A percentile compares a stretch with the other conserved stretches of the same genome.
These are phyloP conservation scores for Dichotomocladium elegans DNA, from an alignment of 371 early-diverging fungal species.

Conservation along the genomic window DNA sequence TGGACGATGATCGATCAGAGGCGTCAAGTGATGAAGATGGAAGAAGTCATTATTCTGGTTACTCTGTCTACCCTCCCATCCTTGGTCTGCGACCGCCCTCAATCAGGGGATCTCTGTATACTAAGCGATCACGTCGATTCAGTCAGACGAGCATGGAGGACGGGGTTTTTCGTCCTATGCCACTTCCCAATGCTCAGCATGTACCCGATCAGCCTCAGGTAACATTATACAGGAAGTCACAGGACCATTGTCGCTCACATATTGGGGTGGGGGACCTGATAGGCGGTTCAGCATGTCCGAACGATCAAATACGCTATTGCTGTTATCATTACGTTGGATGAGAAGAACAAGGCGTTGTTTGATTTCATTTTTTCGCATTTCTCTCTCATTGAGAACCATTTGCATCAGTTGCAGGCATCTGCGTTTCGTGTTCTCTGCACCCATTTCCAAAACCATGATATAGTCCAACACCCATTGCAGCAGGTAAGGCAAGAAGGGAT, in stretches of 20 bases:
- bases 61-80: slow-evolving; percentile 27
- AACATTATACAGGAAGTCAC: not conserved
- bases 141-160: slow-evolving; percentile 67
- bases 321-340: slow-evolving; percentile 52
- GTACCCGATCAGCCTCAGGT: no score
- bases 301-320: slow-evolving; percentile 61
- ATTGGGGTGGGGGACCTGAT: no score
- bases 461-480: not conserved
- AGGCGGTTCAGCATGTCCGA: slow-evolving; percentile 32
- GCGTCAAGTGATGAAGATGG: slow-evolving; percentile 44
- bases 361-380: slow-evolving; percentile 68
- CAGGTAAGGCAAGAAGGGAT: slow-evolving; percentile 5
- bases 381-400: slow-evolving; percentile 56
- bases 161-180: slow-evolving; percentile 59
- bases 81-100: slow-evolving; percentile 26
- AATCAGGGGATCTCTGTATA: slow-evolving; percentile 34
- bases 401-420: slow-evolving; percentile 57
- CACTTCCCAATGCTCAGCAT: slow-evolving; percentile 37
- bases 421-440: slow-evolving; percentile 46
- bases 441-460: slow-evolving; percentile 24
- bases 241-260: no score
- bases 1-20: slow-evolving; percentile 32
- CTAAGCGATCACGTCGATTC: slow-evolving; percentile 48
- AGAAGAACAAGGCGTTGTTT: slow-evolving; percentile 44
- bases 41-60: slow-evolving; percentile 17